A percentile compares a stretch with the other conserved stretches of the same genome.
Conservation (phyloP, 1,284 basidiomycete genomes). For the Macrocystidia cucumis region DNA sequence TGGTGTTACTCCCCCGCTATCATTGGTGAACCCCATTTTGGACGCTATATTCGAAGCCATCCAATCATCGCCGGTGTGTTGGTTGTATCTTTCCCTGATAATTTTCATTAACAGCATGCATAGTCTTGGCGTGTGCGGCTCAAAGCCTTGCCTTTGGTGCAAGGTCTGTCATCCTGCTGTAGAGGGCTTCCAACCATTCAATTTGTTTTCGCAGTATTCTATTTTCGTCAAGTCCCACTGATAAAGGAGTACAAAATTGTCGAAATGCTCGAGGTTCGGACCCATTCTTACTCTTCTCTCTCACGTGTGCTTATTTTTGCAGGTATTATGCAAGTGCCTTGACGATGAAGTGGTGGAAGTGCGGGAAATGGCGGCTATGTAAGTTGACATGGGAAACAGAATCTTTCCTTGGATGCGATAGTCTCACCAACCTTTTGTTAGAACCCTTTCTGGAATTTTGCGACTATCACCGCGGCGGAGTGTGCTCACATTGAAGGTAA, state of each 20-base stretch:
- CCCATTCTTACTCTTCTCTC: slow-evolving; percentile 1
- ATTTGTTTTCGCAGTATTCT: slow-evolving; percentile 44
- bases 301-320: slow-evolving; percentile 1
- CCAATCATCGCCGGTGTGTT: slow-evolving; percentile 51
- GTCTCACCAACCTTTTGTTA: slow-evolving; percentile 20
- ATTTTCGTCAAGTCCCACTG: slow-evolving; percentile 64
- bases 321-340: slow-evolving; percentile 63
- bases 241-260: slow-evolving; percentile 57
- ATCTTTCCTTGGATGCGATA: too few species aligned
- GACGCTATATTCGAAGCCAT: slow-evolving; percentile 63
- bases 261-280: slow-evolving; percentile 55
- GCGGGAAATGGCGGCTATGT: slow-evolving; percentile 71
- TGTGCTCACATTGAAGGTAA: slow-evolving; percentile 60
- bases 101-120: slow-evolving; percentile 1
- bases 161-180: slow-evolving; percentile 33
- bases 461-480: slow-evolving; percentile 74
- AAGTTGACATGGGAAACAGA: slow-evolving; percentile 17
- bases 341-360: slow-evolving; percentile 74
- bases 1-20: slow-evolving; percentile 57
- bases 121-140: slow-evolving; percentile 70
- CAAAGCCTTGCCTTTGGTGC: slow-evolving; percentile 70
- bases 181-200: slow-evolving; percentile 1
- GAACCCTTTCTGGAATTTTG: slow-evolving; percentile 74
- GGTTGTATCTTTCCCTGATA: slow-evolving; percentile 1
- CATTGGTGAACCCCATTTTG: slow-evolving; percentile 50